These are phyloP conservation scores for Xerocomellus amylosporus DNA, from an alignment of 768 basidiomycete species.

Conservation along the genomic window DNA sequence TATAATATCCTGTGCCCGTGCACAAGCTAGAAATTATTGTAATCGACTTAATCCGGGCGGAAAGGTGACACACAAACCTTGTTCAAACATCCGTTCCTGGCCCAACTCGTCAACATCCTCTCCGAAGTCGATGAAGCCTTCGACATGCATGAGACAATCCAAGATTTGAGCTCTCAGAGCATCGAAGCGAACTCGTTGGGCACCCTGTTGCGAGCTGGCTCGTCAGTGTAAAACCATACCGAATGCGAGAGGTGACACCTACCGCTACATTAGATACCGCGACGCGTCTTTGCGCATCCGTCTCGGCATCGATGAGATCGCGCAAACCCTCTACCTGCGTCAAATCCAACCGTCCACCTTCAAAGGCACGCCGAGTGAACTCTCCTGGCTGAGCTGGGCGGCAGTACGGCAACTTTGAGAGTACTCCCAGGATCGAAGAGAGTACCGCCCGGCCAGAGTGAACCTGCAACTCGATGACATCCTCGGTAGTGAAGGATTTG, in stretches of 20 bases:
- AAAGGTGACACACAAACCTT: constrained; percentile 43
- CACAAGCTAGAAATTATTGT: constrained; percentile 43
- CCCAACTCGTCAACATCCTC: constrained; percentile 81
- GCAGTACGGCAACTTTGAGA: constrained; percentile 58
- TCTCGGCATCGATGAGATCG: constrained; percentile 87
- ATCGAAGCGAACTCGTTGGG: constrained; percentile 57
- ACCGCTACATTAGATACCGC: constrained; percentile 71
- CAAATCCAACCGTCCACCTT: constrained; percentile 77
- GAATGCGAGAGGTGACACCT: constrained; percentile 26
- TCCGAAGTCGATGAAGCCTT: constrained; percentile 91
- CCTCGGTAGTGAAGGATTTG: constrained; percentile 80
- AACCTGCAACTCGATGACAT: constrained; percentile 79
- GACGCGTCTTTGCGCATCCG: constrained; percentile 72
- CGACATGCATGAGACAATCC: constrained; percentile 70
- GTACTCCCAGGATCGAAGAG: constrained; percentile 60
- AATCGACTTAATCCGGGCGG: background rate
- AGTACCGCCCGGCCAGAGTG: constrained; percentile 86
- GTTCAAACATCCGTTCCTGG: constrained; percentile 70
- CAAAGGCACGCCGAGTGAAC: constrained; percentile 82
- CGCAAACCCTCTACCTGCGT: constrained; percentile 87
- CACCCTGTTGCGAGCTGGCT: constrained; percentile 50
- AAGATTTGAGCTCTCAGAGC: constrained; percentile 64
- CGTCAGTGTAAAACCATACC: background rate
- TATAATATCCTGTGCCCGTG: constrained; percentile 48
- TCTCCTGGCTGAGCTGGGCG: constrained; percentile 85